Percentiles rank a stretch among this genome's conserved stretches.
These are phyloP conservation scores for Fomitopsis pinicola DNA, from an alignment of 1,284 basidiomycete species.

Conservation along the genomic window DNA sequence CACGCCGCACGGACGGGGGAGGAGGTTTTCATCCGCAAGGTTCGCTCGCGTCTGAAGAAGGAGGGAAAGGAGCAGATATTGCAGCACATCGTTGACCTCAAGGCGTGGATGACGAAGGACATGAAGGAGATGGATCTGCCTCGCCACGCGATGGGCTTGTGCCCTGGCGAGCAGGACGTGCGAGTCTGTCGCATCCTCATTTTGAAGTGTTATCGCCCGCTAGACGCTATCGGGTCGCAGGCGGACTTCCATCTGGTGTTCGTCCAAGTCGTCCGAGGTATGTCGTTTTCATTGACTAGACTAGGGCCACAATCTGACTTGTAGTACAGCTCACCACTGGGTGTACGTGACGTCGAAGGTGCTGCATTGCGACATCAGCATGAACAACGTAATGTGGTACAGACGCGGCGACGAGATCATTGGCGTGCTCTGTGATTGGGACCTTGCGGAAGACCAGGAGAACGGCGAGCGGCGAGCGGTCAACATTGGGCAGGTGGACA, in stretches of 20 bases:
- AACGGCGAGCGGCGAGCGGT: too few relatives aligned
- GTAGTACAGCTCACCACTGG: too few relatives aligned
- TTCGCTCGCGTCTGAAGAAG: not conserved
- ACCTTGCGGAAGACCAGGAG: too few relatives aligned
- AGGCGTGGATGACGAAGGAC: not conserved
- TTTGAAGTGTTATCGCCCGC: not conserved
- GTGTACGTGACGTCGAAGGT: too few relatives aligned
- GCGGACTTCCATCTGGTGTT: not conserved
- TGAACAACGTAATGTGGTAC: too few relatives aligned
- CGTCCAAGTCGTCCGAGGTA: not conserved
- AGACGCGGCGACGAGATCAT: too few relatives aligned
- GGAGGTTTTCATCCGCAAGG: not conserved
- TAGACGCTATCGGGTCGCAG: not conserved
- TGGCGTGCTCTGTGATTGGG: too few relatives aligned
- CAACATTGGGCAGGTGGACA: too few relatives aligned
- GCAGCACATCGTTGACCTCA: constrained; percentile 1
- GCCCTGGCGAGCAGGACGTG: not conserved
- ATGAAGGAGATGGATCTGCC: constrained; percentile 1
- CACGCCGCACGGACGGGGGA: not conserved
- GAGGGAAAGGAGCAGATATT: not conserved
- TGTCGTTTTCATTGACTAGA: not conserved
- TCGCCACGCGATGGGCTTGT: not conserved
- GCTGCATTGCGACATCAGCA: too few relatives aligned
- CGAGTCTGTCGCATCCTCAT: not conserved
- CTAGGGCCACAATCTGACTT: too few relatives aligned